A percentile compares a stretch with the other conserved stretches of the same genome.
These are phyloP conservation scores for Kodamaea alishanica DNA, from an alignment of 1,139 yeast genomes.

Conservation along the genomic window DNA sequence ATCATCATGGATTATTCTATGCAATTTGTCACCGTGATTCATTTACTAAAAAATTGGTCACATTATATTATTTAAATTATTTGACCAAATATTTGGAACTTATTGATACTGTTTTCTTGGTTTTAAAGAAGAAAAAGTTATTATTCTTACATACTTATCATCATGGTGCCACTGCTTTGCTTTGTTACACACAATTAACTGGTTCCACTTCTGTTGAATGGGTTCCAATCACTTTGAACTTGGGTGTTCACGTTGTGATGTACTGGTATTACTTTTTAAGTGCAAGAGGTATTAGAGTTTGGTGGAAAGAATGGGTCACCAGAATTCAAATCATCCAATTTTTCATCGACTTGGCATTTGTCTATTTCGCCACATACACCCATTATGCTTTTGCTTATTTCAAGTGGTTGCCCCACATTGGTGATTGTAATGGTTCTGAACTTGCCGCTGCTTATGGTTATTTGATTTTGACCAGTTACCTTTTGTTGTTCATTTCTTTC, in stretches of 20 bases:
- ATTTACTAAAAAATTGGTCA: constrained; percentile 82
- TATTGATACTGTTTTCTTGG: constrained; percentile 87
- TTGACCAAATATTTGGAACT: constrained; percentile 79
- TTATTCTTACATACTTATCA: constrained; percentile 93
- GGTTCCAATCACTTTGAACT: constrained; percentile 88
- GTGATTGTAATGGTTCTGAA: constrained; percentile 90
- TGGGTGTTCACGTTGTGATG: constrained; percentile 95
- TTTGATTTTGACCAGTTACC: constrained; percentile 81
- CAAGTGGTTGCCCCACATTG: constrained; percentile 68
- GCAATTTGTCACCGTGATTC: constrained; percentile 79
- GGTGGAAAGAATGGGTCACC: constrained; percentile 99
- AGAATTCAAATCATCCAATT: constrained; percentile 94
- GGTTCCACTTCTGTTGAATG: constrained; percentile 91
- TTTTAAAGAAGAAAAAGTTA: constrained; percentile 85
- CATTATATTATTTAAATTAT: constrained; percentile 77
- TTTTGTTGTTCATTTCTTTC: constrained; percentile 88
- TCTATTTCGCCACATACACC: constrained; percentile 88
- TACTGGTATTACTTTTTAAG: constrained; percentile 96
- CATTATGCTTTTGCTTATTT: constrained; percentile 63
- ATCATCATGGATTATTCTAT: constrained; percentile 73
- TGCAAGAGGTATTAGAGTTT: constrained; percentile 90
- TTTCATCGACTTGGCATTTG: constrained; percentile 81
- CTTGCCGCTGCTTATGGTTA: constrained; percentile 91
- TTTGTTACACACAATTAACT: constrained; percentile 90
- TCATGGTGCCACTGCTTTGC: constrained; percentile 96